Base-by-base conservation (phyloP, 169 alveolate genomes). In the Eimeria acervulina region DNA sequence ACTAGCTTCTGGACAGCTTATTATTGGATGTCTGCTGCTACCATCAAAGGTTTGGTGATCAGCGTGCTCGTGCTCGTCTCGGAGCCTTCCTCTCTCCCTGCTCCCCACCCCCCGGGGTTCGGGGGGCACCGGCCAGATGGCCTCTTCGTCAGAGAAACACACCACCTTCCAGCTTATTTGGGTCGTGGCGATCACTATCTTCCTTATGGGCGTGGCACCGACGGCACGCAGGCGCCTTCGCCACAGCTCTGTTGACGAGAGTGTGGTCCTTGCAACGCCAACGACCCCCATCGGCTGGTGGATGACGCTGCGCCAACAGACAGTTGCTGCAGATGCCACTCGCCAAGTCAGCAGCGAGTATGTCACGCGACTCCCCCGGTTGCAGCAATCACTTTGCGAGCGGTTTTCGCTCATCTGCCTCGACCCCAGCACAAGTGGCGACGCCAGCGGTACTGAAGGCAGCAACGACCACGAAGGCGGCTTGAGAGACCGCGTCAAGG, bases 171-270 rank as follows among this genome's bases (percentile, higher is more conserved):
- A 47, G 66, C 15, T n/a, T 66, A 63, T 78, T n/a, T 78, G 88
- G 88, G 88, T 66, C 63, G 63, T 40, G 26, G 88, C 88, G 66
- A 47, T 78, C 31, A 23, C 44, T 10, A 47, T 66, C 88, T 78
- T 78, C 88, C 88, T 78, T 44, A 40, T 78, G 12, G 66, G 59
- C 63, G 88, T 78, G 66, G 88, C 88, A 10, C 88, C 88, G 2
- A n/a, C 88, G 40, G 88, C 63, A n/a, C 88, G 88, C 40, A 78
- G 63, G 66, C 88, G 88, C n/a, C 88, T 78, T 47, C 88, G 88
- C n/a, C 88, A 78, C n/a, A 28, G 8, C 23, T 38, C 44, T 12
- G 66, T 78, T 26, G 88, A 78, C 10, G 88, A 47, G n/a, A 72
- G 31, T 36, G 83, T 13, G 6, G 17, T 59, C 40, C 59, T 78